Evolutionary conservation across 2,329 filamentous ascomycete species (phyloP), one percentile per base, ranked within the genome.

Genomic region (Bipolaris gigantea): DNA sequence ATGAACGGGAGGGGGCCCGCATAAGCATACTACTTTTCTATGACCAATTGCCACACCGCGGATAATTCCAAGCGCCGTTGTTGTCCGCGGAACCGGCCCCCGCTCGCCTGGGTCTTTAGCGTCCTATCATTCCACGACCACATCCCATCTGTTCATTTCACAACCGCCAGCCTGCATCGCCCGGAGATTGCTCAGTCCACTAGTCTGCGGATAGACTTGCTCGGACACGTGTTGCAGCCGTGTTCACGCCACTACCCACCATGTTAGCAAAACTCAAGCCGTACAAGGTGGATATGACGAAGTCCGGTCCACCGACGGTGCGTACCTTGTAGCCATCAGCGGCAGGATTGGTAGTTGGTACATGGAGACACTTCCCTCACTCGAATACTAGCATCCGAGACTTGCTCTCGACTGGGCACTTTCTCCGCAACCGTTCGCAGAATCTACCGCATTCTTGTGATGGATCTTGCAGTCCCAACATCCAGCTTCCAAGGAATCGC

Each of bases 1-100:
- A 32, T 41, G 36, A 46, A 55, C 48, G 48, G 41, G 41, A 42
- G 48, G 52, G 41, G 40, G 52, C 27, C 52, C 48, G 52, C 35
- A 15, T 46, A 27, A 40, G 44, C 25, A 50, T 19, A 40, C 46
- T 50, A 53, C 8, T 9, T 5, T 34, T 4, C 10, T 21, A 32
- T 18, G 42, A 39, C 23, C 36, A 47, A 52, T n/a, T 48, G 43
- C 36, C 23, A 41, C 19, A 23, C 16, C 18, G 33, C 51, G 46
- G 51, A 44, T 54, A 44, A 54, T 54, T 40, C 21, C 13, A 50
- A 19, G 47, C 46, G 19, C 27, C 27, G 46, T n/a, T 30, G 36
- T 11, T 13, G 18, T 41, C 47, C 47, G 40, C 47, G 51, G 46
- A 33, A 33, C 21, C 51, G 46, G 46, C 25, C 34, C 21, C 34